phyloP scores from a whole-genome alignment of 805 yeast species.

The Kurtzmaniella cleridarum region DNA sequence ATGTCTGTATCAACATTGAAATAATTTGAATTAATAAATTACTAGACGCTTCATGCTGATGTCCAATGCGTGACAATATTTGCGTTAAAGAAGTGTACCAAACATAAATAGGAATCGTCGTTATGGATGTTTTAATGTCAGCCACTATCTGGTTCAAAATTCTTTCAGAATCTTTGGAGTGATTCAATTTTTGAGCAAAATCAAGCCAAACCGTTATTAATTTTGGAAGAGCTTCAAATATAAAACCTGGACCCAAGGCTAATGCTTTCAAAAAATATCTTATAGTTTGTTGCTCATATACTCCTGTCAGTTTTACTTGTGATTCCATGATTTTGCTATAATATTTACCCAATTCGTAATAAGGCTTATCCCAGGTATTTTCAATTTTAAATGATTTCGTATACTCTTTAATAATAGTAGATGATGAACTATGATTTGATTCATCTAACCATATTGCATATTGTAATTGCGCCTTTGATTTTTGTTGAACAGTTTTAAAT shows the following conservation, averaged over 20 bases:
- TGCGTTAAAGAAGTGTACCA: constrained; percentile 90
- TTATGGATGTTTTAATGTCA: constrained; percentile 40
- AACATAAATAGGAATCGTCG: constrained; percentile 42
- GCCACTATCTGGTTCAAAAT: constrained; percentile 43
- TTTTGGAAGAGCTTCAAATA: constrained; percentile 83
- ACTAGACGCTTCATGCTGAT: constrained; percentile 51
- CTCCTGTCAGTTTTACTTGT: constrained; percentile 40
- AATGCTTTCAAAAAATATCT: constrained; percentile 55
- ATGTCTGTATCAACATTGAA: constrained; percentile 49
- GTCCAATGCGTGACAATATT: constrained; percentile 71
- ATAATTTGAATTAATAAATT: constrained; percentile 55
- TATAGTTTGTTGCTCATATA: constrained; percentile 51
- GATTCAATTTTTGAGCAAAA: constrained; percentile 38
- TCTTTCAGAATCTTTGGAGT: constrained; percentile 26
- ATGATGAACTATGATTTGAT: constrained; percentile 78
- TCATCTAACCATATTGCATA: constrained; percentile 86
- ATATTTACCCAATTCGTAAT: constrained; percentile 74
- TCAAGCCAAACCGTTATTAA: constrained; percentile 91
- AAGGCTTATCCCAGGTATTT: constrained; percentile 68
- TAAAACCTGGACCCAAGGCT: constrained; percentile 55
- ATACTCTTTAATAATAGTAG: constrained; percentile 67
- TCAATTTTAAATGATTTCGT: constrained; percentile 50
- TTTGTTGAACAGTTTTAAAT: constrained; percentile 12
- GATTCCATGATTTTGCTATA: constrained; percentile 74
- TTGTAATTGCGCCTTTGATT: constrained; percentile 55